A percentile compares a stretch with the other conserved stretches of the same genome.
phyloP scores from a whole-genome alignment of 1,139 yeast genomes.

The Spathaspora sp. region DNA sequence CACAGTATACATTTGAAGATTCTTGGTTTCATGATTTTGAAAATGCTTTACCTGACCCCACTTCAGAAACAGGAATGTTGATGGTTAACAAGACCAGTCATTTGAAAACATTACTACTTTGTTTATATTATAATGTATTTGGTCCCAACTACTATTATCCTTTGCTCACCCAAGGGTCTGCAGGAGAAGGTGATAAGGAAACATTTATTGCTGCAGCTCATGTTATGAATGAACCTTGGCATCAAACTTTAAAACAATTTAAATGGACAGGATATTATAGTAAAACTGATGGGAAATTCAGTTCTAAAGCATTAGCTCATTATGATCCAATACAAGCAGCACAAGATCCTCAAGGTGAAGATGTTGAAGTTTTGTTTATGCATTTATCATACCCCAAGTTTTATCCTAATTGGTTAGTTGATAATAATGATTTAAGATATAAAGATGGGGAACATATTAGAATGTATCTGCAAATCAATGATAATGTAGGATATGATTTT shows the following conservation, averaged over 20 bases:
- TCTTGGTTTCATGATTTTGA: slow-evolving; percentile 53
- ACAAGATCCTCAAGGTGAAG: slow-evolving; percentile 10
- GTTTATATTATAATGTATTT: slow-evolving; percentile 58
- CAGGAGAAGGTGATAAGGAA: slow-evolving; percentile 75
- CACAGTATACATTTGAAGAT: slow-evolving; percentile 32
- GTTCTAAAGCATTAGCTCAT: slow-evolving; percentile 60
- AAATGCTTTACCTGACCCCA: slow-evolving; percentile 60
- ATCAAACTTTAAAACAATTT: slow-evolving; percentile 52
- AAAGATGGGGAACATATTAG: slow-evolving; percentile 41
- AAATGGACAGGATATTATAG: slow-evolving; percentile 53
- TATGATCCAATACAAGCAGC: slow-evolving; percentile 48
- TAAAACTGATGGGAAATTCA: slow-evolving; percentile 35
- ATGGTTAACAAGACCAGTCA: slow-evolving; percentile 55
- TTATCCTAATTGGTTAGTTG: slow-evolving; percentile 49
- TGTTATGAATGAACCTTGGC: slow-evolving; percentile 47
- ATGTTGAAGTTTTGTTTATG: slow-evolving; percentile 43
- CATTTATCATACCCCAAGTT: slow-evolving; percentile 69
- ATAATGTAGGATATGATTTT: slow-evolving; percentile 51
- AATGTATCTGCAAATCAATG: slow-evolving; percentile 43
- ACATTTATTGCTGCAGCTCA: slow-evolving; percentile 66
- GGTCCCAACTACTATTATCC: slow-evolving; percentile 64
- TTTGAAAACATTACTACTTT: slow-evolving; percentile 47
- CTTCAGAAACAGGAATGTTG: slow-evolving; percentile 65
- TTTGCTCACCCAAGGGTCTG: slow-evolving; percentile 62
- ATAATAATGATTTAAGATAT: slow-evolving; percentile 46